Evolutionary conservation across 2,329 filamentous ascomycete genomes (phyloP).

Genomic region (Aspergillus alliaceus): DNA sequence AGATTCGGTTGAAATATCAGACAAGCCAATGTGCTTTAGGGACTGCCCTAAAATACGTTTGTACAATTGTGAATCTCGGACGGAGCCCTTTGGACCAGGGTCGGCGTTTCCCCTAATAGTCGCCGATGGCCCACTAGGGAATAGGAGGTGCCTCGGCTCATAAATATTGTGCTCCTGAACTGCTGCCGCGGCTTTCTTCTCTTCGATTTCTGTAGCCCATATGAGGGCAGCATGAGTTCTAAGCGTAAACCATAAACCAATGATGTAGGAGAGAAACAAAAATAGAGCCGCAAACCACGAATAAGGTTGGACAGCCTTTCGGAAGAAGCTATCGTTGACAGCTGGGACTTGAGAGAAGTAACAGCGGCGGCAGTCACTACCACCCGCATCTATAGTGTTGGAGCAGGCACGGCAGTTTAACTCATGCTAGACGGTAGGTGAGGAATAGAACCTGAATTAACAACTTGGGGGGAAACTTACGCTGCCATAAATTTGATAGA

Average conservation of each 20-base stretch:
- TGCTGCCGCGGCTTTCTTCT: conserved; percentile 60
- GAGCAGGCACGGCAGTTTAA: conserved; percentile 73
- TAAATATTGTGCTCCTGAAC: conserved; percentile 30
- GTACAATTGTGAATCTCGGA: conserved; percentile 86
- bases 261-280: conserved; percentile 88
- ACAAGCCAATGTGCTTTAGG: conserved; percentile 75
- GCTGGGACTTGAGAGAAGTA: conserved; percentile 89
- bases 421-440: conserved; percentile 66
- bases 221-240: conserved; percentile 95
- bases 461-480: conserved; percentile 46
- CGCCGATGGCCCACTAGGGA: conserved; percentile 30
- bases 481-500: conserved; percentile 98
- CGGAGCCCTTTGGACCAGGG: conserved; percentile 61
- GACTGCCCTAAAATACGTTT: conserved; percentile 92
- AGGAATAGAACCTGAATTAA: conserved; percentile 26
- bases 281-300: conserved; percentile 83
- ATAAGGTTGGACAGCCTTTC: conserved; percentile 87
- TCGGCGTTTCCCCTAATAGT: conserved; percentile 44
- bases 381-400: conserved; percentile 48
- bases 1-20: conserved; percentile 50
- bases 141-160: conserved; percentile 36
- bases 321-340: conserved; percentile 82
- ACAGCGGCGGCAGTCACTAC: conserved; percentile 80
- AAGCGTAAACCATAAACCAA: conserved; percentile 92
- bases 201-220: conserved; percentile 82